Evolutionary conservation across 1,284 basidiomycete genomes (phyloP).

Genomic region (Tilletiopsis washingtonensis): DNA sequence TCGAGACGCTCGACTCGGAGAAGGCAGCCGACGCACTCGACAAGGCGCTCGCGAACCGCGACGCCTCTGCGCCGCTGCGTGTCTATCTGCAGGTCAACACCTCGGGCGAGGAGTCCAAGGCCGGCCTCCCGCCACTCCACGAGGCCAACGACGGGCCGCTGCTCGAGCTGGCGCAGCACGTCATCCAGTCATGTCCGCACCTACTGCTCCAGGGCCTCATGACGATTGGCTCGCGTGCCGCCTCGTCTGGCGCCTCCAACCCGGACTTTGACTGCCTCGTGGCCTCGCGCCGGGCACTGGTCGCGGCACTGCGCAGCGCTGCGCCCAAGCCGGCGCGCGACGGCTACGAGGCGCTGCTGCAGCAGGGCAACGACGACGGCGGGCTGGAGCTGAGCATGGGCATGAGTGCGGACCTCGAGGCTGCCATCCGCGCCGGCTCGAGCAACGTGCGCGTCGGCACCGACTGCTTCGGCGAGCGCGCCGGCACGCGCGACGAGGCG

Average conservation of each 20-base stretch:
- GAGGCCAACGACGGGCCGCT: constrained; percentile 48
- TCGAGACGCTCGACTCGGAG: constrained; percentile 81
- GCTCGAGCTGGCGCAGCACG: constrained; percentile 61
- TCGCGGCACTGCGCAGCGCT: constrained; percentile 46
- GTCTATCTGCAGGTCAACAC: constrained; percentile 91
- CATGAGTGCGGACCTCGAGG: constrained; percentile 91
- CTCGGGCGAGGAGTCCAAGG: constrained; percentile 80
- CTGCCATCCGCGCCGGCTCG: constrained; percentile 73
- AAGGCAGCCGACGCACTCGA: constrained; percentile 80
- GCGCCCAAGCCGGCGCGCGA: constrained; percentile 3
- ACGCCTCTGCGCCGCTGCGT: constrained; percentile 55
- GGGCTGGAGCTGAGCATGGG: constrained; percentile 84
- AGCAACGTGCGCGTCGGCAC: constrained; percentile 86
- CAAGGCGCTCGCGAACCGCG: constrained; percentile 59
- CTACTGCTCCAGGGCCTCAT: constrained; percentile 78
- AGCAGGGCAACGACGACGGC: constrained; percentile 50
- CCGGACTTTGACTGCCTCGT: constrained; percentile 71
- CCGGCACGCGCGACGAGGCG: constrained; percentile 31
- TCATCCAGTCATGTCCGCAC: constrained; percentile 65
- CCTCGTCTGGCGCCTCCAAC: constrained; percentile 58
- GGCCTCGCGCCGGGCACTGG: constrained; percentile 58
- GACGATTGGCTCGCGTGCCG: constrained; percentile 74
- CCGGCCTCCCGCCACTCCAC: constrained; percentile 64
- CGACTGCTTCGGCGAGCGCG: constrained; percentile 68
- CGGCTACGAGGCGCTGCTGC: constrained; percentile 15